Percentiles rank a stretch among this genome's conserved stretches.
Evolutionary conservation across 2,329 filamentous ascomycete species (phyloP).

Genomic region (Corinectria fuckeliana): DNA sequence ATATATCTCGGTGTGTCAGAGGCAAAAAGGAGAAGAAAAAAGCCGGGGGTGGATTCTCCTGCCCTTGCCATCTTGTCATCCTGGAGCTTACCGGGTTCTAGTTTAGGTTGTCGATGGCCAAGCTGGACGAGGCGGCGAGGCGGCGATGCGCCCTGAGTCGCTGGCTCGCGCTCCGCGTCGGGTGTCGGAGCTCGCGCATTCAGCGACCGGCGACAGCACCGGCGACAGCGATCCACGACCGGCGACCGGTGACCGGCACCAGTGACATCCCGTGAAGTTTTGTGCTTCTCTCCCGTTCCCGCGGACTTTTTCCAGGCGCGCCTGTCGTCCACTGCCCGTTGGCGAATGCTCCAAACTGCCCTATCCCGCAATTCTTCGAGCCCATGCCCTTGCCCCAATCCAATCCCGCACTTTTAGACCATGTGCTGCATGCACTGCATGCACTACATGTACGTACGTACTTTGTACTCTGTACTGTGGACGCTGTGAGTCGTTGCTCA

Average conservation of each 20-base stretch:
- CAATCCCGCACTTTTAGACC: slow-evolving; percentile 2
- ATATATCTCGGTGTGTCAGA: slow-evolving; percentile 33
- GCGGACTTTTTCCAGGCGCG: slow-evolving; percentile 16
- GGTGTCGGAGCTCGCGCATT: background rate
- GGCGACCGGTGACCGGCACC: slow-evolving; percentile 11
- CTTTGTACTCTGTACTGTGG: background rate
- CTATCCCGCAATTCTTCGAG: slow-evolving; percentile 6
- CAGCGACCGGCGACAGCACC: background rate
- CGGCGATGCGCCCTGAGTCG: slow-evolving; percentile 10
- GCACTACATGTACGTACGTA: too few relatives aligned
- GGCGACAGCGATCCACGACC: slow-evolving; percentile 4
- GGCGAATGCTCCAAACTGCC: background rate
- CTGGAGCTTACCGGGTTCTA: slow-evolving; percentile 1
- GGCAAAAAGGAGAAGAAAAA: slow-evolving; percentile 13
- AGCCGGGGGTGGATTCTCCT: slow-evolving; percentile 15
- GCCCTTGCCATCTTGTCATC: background rate
- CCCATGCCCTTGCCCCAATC: slow-evolving; percentile 20
- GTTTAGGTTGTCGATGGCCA: slow-evolving; percentile 1
- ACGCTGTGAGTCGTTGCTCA: background rate
- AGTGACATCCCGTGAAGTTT: slow-evolving; percentile 6
- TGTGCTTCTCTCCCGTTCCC: slow-evolving; percentile 5
- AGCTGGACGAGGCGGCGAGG: background rate
- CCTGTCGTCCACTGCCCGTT: slow-evolving; percentile 24
- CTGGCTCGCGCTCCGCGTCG: slow-evolving; percentile 5
- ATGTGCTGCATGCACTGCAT: background rate